Conservation (phyloP, 75 land plant genomes). For the Pinus tabuliformis region DNA sequence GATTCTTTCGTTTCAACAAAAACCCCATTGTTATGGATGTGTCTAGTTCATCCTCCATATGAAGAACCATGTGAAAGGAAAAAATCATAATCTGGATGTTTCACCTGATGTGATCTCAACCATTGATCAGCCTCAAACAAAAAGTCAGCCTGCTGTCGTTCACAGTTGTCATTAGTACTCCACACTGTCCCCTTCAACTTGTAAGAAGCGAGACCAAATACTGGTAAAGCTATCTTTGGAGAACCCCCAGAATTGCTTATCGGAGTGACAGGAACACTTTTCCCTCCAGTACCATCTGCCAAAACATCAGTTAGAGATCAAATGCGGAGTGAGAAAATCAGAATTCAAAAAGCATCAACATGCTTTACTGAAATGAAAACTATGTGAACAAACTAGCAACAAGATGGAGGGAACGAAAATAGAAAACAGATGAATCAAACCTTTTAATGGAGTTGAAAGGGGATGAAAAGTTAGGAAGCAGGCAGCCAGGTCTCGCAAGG, state of each 20-base stretch:
- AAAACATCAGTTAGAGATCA: neutral
- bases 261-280: conserved; percentile 3
- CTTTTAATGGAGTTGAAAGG: conserved; percentile 58
- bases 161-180: conserved; percentile 30
- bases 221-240: conserved; percentile 33
- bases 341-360: neutral
- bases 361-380: neutral
- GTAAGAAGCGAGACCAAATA: conserved; percentile 69
- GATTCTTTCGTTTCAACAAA: neutral
- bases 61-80: conserved; percentile 27
- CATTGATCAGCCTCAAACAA: conserved; percentile 50
- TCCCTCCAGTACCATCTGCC: conserved; percentile 10
- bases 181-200: conserved; percentile 59
- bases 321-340: neutral
- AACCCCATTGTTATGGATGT: neutral
- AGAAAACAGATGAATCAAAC: conserved; percentile 18
- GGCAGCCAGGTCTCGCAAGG: conserved; percentile 70
- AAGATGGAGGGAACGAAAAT: neutral
- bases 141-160: conserved; percentile 26
- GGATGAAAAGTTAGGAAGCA: conserved; percentile 82
- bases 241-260: conserved; percentile 9
- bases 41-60: conserved; percentile 16
- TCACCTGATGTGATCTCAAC: conserved; percentile 37
- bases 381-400: neutral
- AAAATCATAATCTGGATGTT: conserved; percentile 62